Evolutionary conservation across 441 rosid genomes (phyloP).

Genomic region (Viola pubescens): DNA sequence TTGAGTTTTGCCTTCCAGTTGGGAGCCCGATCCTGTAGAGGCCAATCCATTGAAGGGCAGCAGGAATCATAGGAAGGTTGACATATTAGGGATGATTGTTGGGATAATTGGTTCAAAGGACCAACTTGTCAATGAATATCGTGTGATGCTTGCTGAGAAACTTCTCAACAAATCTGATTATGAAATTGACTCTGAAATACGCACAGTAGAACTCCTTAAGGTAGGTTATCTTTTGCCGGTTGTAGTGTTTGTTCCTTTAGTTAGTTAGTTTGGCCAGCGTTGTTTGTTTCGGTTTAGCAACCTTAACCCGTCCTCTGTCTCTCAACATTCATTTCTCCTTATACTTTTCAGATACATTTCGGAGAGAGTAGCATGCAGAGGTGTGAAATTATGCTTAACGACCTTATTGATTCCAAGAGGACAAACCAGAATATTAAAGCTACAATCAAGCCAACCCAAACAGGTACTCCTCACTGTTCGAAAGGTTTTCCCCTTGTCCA

Average conservation of each 20-base stretch:
- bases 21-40: constrained; percentile 96
- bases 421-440: constrained; percentile 78
- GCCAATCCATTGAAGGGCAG: constrained; percentile 89
- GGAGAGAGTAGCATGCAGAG: constrained; percentile 96
- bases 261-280: constrained; percentile 4
- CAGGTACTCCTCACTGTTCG: constrained; percentile 31
- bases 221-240: constrained; percentile 25
- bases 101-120: constrained; percentile 94
- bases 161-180: constrained; percentile 93
- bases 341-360: constrained; percentile 69
- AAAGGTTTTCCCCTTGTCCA: constrained; percentile 7
- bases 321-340: constrained; percentile 4
- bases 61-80: constrained; percentile 74
- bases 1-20: constrained; percentile 41
- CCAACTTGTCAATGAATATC: constrained; percentile 89
- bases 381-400: constrained; percentile 98
- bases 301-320: background rate
- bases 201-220: constrained; percentile 95
- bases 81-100: constrained; percentile 91
- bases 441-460: constrained; percentile 44
- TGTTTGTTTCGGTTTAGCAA: constrained; percentile 14
- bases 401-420: constrained; percentile 94
- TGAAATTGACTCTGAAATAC: constrained; percentile 87
- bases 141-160: constrained; percentile 93
- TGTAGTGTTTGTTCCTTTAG: constrained; percentile 10